Base-by-base conservation (phyloP, 2,329 filamentous ascomycete species). In the Xylariales sp. region DNA sequence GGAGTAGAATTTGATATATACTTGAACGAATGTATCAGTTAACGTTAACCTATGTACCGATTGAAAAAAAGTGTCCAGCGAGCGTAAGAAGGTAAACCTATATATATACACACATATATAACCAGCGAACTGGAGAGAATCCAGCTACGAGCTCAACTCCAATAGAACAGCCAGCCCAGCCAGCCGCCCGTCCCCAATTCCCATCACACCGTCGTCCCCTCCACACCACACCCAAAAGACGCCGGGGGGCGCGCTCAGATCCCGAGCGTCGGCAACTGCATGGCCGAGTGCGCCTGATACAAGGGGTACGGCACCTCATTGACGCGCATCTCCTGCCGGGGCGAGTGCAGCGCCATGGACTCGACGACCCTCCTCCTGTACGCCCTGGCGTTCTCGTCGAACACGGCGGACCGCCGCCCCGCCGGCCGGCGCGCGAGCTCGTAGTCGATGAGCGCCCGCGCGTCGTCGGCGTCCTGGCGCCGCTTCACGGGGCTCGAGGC, bases 291-390 rank as follows among this genome's bases (percentile, higher is more conserved):
- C 1, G 32, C 10, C 41, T 10, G 30, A n/a, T 49, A 45, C 4
- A 74, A 57, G 60, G 73, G 71, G 61, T 70, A 71, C 34, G 73
- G 69, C 45, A 71, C 71, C 49, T 76, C 72, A 36, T 72, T 70
- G 34, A 70, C 68, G 3, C 73, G 59, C 18, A 69, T 61, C 46
- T 72, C 68, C 60, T 73, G 72, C 49, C 65, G 68, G 12, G 48
- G 48, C 12, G 64, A 61, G 5, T 72, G 70, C 32, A 61, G 23
- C 14, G 72, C 62, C n/a, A 62, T 30, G 10, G 65, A 39, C 28
- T 41, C 50, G 34, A 23, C 23, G 34, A 50, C 10, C 32, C 7
- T 32, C n/a, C 8, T 52, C 58, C 36, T 6, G 28, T n/a, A 23
- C 14, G 34, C 39, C n/a, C 34, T 45, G 5, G 39, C 1, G 3